Evolutionary conservation across 2,329 filamentous ascomycete species (phyloP), one percentile per base, ranked within the genome.

Genomic region (Nigrospora oryzae): DNA sequence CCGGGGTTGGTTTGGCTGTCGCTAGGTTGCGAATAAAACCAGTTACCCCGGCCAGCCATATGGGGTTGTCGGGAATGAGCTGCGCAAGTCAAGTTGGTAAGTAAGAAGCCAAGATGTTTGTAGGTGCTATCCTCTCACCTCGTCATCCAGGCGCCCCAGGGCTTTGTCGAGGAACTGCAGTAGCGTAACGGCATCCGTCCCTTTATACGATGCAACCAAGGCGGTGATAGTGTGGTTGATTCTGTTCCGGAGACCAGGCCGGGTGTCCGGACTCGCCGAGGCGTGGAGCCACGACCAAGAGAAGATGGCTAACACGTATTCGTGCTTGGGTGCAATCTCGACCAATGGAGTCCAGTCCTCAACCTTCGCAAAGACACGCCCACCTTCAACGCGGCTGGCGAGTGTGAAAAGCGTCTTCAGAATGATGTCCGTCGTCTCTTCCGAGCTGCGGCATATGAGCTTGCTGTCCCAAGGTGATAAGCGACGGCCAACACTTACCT

Each of bases 131-230:
- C 12, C 17, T 60, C 68, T 55, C 61, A 80, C 78, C 48, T 65
- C 60, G 12, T 68, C 60, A 17, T 72, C 63, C 11, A 77, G 62
- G 40, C 70, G 71, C 5, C 71, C 66, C 3, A 84, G 58, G 38
- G 80, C 63, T 37, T 64, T 63, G 14, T 70, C 73, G n/a, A 81
- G 53, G 53, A 82, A 83, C 35, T 66, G 66, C 3, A 84, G 62
- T 4, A 84, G 63, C 0, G 76, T 82, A 4, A 79, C 74, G 5
- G 70, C 77, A 55, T 83, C 78, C 11, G 79, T 83, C 11, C 71
- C 72, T 34, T 67, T 73, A 54, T 81, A 84, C 0, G 71, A 70
- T 8, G 71, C 64, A 7, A 75, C 65, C 3, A 83, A 65, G 10
- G 57, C 60, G 33, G 68, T 65, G 4, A 83, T 63, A 3, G 67